These are phyloP conservation scores for Kodamaea neixiangensis DNA, from an alignment of 805 yeast genomes.

Conservation along the genomic window DNA sequence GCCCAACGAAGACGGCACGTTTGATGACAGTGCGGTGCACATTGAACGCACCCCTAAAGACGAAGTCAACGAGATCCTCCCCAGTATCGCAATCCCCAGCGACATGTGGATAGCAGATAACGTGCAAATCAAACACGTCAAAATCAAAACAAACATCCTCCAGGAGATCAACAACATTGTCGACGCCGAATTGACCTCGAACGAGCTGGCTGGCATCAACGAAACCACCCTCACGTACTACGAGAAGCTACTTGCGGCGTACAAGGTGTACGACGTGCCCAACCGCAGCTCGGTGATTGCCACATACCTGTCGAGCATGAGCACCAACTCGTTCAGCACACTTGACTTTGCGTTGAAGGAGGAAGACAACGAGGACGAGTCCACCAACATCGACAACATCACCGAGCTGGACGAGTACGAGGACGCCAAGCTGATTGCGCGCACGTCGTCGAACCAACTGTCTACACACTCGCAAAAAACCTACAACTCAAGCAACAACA, in stretches of 20 bases:
- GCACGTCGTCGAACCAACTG: constrained; percentile 16
- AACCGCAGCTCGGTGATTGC: constrained; percentile 1
- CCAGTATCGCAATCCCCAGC: constrained; percentile 34
- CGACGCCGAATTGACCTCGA: constrained; percentile 18
- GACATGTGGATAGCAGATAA: constrained; percentile 41
- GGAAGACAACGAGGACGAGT: constrained; percentile 19
- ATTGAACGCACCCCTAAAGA: not conserved
- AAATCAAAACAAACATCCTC: constrained; percentile 33
- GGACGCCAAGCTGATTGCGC: constrained; percentile 14
- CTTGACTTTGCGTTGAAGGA: constrained; percentile 17
- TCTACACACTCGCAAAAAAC: constrained; percentile 16
- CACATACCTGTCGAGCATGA: constrained; percentile 4
- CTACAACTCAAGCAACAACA: constrained; percentile 9
- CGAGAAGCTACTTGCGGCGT: constrained; percentile 34
- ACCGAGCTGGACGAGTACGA: constrained; percentile 20
- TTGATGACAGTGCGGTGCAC: not conserved
- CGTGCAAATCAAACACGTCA: constrained; percentile 30
- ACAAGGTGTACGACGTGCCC: constrained; percentile 31
- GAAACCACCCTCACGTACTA: constrained; percentile 30
- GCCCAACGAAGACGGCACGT: not conserved
- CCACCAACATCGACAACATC: constrained; percentile 1
- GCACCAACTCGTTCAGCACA: constrained; percentile 10
- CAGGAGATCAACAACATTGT: constrained; percentile 35
- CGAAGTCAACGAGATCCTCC: constrained; percentile 28
- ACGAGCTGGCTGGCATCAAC: constrained; percentile 18